Percentiles rank a stretch among this genome's conserved stretches.
These are phyloP conservation scores for Rhodotorula sp. DNA, from an alignment of 1,284 basidiomycete genomes.

Conservation along the genomic window DNA sequence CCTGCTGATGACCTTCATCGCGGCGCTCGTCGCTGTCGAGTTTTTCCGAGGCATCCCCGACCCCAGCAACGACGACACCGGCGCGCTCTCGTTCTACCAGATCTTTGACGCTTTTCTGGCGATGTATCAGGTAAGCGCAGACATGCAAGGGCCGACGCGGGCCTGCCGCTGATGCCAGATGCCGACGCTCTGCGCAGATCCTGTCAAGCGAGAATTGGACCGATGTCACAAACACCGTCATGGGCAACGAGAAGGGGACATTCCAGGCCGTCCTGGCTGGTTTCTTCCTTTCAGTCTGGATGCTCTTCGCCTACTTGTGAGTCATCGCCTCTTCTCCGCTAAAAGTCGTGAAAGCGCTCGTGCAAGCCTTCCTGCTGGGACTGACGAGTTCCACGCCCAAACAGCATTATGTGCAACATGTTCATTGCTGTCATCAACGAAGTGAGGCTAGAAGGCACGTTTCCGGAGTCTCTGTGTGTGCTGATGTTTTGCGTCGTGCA, in stretches of 20 bases:
- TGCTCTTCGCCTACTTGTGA: slow-evolving; percentile 74
- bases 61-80: slow-evolving; percentile 48
- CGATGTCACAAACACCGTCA: slow-evolving; percentile 68
- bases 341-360: background rate
- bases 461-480: background rate
- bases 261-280: slow-evolving; percentile 72
- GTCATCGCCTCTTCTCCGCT: background rate
- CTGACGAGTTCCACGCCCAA: background rate
- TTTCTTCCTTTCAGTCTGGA: slow-evolving; percentile 79
- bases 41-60: slow-evolving; percentile 68
- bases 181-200: slow-evolving; percentile 47
- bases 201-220: slow-evolving; percentile 97
- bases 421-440: slow-evolving; percentile 99
- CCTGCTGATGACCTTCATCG: slow-evolving; percentile 81
- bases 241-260: slow-evolving; percentile 59
- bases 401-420: slow-evolving; percentile 94
- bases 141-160: too few relatives aligned
- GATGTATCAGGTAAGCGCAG: background rate
- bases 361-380: background rate
- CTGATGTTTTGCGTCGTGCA: background rate
- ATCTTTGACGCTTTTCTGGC: background rate
- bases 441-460: background rate
- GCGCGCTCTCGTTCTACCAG: slow-evolving; percentile 78
- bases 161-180: background rate
- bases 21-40: slow-evolving; percentile 61